Conservation (phyloP, 2,329 filamentous ascomycete genomes). For the Grosmannia clavigera region DNA sequence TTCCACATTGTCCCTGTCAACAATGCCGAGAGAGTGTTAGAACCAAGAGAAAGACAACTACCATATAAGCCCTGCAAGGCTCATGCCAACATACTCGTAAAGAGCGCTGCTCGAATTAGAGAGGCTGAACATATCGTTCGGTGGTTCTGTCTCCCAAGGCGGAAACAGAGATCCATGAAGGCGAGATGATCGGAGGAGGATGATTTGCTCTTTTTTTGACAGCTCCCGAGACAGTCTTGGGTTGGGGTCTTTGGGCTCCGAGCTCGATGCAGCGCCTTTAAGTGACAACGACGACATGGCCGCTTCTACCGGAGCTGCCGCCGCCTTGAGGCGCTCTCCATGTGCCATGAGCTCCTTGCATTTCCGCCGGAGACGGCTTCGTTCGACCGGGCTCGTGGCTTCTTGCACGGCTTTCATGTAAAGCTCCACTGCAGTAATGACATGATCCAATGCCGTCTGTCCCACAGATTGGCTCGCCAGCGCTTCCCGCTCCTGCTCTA, state of each 20-base stretch:
- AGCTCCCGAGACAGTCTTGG: slow-evolving; percentile 33
- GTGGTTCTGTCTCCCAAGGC: slow-evolving; percentile 62
- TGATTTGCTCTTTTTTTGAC: slow-evolving; percentile 59
- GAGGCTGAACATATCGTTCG: slow-evolving; percentile 47
- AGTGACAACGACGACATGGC: slow-evolving; percentile 3
- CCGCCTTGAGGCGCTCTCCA: slow-evolving; percentile 63
- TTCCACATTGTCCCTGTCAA: slow-evolving; percentile 49
- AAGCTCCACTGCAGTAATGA: slow-evolving; percentile 65
- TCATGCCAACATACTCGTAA: slow-evolving; percentile 47
- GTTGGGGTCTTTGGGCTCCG: not conserved
- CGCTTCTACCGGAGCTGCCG: not conserved
- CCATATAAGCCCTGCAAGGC: not conserved
- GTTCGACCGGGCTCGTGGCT: slow-evolving; percentile 49
- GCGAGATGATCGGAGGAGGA: slow-evolving; percentile 64
- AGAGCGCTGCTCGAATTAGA: slow-evolving; percentile 28
- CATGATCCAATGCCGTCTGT: slow-evolving; percentile 56
- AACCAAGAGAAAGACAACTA: not conserved
- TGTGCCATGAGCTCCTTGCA: slow-evolving; percentile 56
- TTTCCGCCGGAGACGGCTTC: slow-evolving; percentile 51
- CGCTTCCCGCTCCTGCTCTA: slow-evolving; percentile 8
- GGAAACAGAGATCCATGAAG: slow-evolving; percentile 77
- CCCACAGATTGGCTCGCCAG: slow-evolving; percentile 6
- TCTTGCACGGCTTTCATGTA: slow-evolving; percentile 66
- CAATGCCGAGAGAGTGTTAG: not conserved
- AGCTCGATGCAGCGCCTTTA: not conserved